Evolutionary conservation across 2,329 filamentous ascomycete genomes (phyloP).

Genomic region (Microascus cirrosus): DNA sequence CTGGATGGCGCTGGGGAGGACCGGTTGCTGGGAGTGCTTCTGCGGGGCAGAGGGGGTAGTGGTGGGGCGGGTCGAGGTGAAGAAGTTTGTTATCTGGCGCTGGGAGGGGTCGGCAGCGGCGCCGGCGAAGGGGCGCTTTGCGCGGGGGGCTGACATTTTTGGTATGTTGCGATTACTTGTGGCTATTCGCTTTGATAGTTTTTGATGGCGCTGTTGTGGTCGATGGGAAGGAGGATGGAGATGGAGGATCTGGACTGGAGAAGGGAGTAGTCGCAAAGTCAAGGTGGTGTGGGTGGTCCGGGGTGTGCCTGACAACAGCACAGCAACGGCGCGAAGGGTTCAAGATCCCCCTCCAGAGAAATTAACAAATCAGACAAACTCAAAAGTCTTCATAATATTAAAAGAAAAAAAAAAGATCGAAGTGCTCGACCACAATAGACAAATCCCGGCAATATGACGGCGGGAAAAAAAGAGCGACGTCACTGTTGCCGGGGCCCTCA

Average conservation of each 20-base stretch:
- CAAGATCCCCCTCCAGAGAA: no score
- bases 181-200: neutral
- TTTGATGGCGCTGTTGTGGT: neutral
- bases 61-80: slow-evolving; percentile 19
- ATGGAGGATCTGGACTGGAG: neutral
- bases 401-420: no score
- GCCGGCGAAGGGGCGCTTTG: slow-evolving; percentile 52
- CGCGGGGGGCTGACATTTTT: slow-evolving; percentile 36
- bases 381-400: no score
- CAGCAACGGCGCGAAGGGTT: neutral
- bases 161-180: neutral
- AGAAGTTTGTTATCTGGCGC: slow-evolving; percentile 55
- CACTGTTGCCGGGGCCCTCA: no score
- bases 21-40: slow-evolving; percentile 27
- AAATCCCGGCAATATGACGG: no score
- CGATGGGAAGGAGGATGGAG: neutral
- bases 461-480: no score
- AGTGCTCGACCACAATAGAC: no score
- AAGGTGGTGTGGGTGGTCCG: neutral
- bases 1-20: slow-evolving; percentile 57
- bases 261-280: neutral
- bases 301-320: neutral
- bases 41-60: slow-evolving; percentile 13
- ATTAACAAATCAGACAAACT: no score
- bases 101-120: slow-evolving; percentile 46